These are phyloP conservation scores for Nasturtium officinale DNA, from an alignment of 345 rosid genomes.

Conservation along the genomic window DNA sequence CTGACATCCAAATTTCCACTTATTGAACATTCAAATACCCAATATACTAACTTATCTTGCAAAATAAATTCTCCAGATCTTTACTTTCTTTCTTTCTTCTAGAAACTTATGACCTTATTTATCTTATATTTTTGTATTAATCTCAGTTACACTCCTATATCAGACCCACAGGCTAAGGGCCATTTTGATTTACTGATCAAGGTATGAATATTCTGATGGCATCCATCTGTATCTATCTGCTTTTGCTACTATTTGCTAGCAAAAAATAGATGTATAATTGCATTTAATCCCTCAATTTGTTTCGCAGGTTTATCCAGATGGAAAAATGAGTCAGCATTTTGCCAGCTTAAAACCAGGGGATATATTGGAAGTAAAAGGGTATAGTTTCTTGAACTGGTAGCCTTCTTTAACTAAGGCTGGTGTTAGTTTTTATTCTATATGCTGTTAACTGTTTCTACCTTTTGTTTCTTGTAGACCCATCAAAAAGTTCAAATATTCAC, in stretches of 20 bases:
- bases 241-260: constrained; percentile 1
- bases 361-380: constrained; percentile 93
- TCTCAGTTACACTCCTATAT: constrained; percentile 90
- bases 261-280: constrained; percentile 20
- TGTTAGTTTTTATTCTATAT: constrained; percentile 12
- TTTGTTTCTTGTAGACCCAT: constrained; percentile 70
- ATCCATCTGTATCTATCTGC: neutral
- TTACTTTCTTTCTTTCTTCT: neutral
- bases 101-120: neutral
- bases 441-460: constrained; percentile 14
- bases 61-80: neutral
- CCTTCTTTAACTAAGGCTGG: neutral
- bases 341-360: constrained; percentile 93
- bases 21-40: neutral
- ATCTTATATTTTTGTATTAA: constrained; percentile 13
- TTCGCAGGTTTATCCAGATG: constrained; percentile 88
- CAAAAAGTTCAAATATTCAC: constrained; percentile 83
- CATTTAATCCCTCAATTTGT: neutral
- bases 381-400: constrained; percentile 19
- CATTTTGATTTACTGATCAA: constrained; percentile 86
- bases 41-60: neutral
- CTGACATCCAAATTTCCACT: neutral
- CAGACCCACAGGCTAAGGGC: constrained; percentile 88
- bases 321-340: constrained; percentile 98
- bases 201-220: constrained; percentile 49